Evolutionary conservation across 805 yeast genomes (phyloP).

Genomic region (Metschnikowia borealis): DNA sequence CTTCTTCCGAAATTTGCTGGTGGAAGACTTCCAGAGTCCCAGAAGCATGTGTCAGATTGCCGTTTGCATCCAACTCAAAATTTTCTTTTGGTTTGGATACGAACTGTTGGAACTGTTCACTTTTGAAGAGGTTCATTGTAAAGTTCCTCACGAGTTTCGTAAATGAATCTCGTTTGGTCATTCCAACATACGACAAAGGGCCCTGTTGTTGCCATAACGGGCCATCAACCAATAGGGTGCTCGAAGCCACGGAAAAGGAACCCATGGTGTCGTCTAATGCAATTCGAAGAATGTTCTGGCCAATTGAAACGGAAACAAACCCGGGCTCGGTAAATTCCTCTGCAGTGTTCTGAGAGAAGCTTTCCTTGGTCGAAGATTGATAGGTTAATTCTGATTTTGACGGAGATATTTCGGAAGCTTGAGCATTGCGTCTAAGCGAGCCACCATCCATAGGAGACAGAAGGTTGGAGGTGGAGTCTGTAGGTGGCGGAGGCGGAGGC

Average conservation of each 20-base stretch:
- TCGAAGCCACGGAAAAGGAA: constrained; percentile 32
- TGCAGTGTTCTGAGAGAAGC: not conserved
- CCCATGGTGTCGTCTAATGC: constrained; percentile 32
- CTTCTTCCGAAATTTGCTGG: not conserved
- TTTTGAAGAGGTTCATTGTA: constrained; percentile 28
- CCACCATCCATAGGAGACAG: not conserved
- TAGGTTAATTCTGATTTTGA: not conserved
- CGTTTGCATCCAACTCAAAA: not conserved
- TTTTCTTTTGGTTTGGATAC: constrained; percentile 16
- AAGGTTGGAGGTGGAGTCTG: not conserved
- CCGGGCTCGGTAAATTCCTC: not conserved
- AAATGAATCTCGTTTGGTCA: constrained; percentile 39
- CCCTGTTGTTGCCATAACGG: constrained; percentile 40
- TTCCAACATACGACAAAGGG: constrained; percentile 35
- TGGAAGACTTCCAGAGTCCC: not conserved
- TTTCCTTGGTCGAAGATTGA: constrained; percentile 3
- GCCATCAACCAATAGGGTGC: constrained; percentile 35
- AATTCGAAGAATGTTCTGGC: constrained; percentile 31
- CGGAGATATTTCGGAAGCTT: not conserved
- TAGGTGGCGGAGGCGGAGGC: constrained; percentile 4
- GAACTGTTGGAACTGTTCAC: constrained; percentile 34
- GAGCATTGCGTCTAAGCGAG: not conserved
- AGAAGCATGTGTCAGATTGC: not conserved
- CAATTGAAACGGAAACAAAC: constrained; percentile 31
- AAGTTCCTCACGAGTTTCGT: constrained; percentile 34